Base-by-base conservation (phyloP, 1,284 basidiomycete species). In the Ceratobasidium sp. region DNA sequence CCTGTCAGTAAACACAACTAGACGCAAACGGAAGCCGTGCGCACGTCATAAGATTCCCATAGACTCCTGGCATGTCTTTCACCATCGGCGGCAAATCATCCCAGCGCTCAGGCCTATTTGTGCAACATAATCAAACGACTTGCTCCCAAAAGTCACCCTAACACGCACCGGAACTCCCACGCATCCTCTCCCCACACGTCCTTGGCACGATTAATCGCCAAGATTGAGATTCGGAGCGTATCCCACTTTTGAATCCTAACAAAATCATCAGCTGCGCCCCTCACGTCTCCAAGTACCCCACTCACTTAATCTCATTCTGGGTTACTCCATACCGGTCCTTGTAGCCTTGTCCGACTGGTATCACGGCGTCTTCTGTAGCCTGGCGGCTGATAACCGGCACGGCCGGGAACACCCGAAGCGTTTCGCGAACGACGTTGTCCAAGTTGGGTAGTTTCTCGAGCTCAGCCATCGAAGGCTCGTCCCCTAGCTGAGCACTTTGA, bases 401-500 rank as follows among this genome's bases (percentile, higher is more conserved):
- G 3, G 71, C 64, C 4, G 75, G 57, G 54, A 57, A 68, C 38
- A 78, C 52, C 12, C 79, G 59, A 3, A 80, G 52, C 35, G 66
- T 59, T 38, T 80, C 79, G 33, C 78, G 75, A 7, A 80, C 65
- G 44, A 80, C 76, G 5, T 76, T 70, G 18, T 80, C 76, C 18
- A 80, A 50, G 50, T 80, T 79, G 1, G 78, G 65, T 10, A 80
- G 66, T 35, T 59, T 67, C 30, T 78, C 77, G 5, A 80, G 50
- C 12, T 80, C 79, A 7, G 77, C 78, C 76, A 76, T 78, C 6
- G 64, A 41, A 0, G 77, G 79, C 14, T 60, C 30, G 33, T 84
- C 82, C 14, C 59, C 54, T 2, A 76, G 74, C 18, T 70, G 54
- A 0, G 85, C 81, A 0, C 77, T 79, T n/a, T 79, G 68, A 14